Evolutionary conservation across 208 protist genomes (phyloP), one percentile per base, ranked within the genome.

Genomic region (Naegleria lovaniensis): DNA sequence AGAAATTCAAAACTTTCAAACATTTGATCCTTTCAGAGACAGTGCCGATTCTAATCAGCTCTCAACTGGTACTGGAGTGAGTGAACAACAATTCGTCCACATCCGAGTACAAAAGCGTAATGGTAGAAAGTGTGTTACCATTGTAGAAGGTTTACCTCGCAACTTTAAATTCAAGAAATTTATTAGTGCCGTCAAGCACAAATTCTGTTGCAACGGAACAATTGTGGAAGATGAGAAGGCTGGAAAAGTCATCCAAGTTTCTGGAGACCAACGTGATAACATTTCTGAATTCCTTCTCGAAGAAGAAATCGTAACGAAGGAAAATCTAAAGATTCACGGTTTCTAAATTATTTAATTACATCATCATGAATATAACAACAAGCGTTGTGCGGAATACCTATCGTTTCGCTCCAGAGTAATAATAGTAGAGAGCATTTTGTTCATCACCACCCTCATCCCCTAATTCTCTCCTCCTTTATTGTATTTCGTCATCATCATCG

Each of bases 51-150:
- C 19, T 13, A 29, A 79, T 33, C 16, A 36, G 9, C 29, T 79
- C n/a, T 36, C 16, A 79, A 36, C 67, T 13, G n/a, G 25, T 36
- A 75, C 58, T n/a, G 58, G 25, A n/a, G 55, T 67, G 11, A 67
- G 0, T 67, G 67, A 88, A 58, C 39, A 48, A 48, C 9, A 52
- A 36, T 38, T 58, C 90, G 95, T 99, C 19, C 97, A 99, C 94
- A 98, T 99, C 92, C 96, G 98, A 93, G 97, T 98, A 55, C 97
- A 99, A 94, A 96, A 99, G 95, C 95, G 98, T 90, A 98, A 94
- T 90, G 97, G 98, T 29, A 96, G 97, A 83, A 99, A 99, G 93
- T 96, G 94, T 75, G 94, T 99, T 76, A 99, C 98, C 0, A 98
- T 97, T 0, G 95, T 99, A 43, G 96, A 99, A 91, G 97, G 97